Percentiles rank a stretch among this genome's conserved stretches.
Evolutionary conservation across 495 filamentous ascomycete genomes (phyloP).

Genomic region (Stereocaulon alpinum): DNA sequence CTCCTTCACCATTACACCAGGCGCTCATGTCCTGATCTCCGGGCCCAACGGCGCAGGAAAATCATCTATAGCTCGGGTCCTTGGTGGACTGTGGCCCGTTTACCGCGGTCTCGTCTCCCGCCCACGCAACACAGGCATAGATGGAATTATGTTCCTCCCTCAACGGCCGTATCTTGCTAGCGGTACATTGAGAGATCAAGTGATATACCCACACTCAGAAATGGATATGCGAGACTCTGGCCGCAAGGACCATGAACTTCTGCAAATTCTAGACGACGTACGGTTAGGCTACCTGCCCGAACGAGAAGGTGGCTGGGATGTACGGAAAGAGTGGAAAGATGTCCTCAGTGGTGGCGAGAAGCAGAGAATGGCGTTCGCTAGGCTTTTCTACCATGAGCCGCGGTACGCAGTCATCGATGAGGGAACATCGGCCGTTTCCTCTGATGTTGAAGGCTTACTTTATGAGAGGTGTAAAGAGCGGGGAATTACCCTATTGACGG

Average conservation of each 20-base stretch:
- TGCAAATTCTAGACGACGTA: slow-evolving; percentile 68
- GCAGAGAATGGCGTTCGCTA: slow-evolving; percentile 82
- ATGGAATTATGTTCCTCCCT: slow-evolving; percentile 96
- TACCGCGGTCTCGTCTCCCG: slow-evolving; percentile 86
- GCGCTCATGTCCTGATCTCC: slow-evolving; percentile 89
- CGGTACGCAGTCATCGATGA: slow-evolving; percentile 91
- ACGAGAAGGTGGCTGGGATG: slow-evolving; percentile 94
- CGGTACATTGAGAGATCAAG: slow-evolving; percentile 93
- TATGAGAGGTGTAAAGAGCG: slow-evolving; percentile 87
- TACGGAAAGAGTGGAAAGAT: slow-evolving; percentile 96
- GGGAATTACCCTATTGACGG: slow-evolving; percentile 89
- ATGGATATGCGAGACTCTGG: slow-evolving; percentile 82
- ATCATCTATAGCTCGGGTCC: slow-evolving; percentile 74
- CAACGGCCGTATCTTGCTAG: slow-evolving; percentile 89
- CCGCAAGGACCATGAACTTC: slow-evolving; percentile 62
- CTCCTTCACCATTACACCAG: slow-evolving; percentile 74
- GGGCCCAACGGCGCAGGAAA: slow-evolving; percentile 95
- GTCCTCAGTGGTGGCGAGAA: slow-evolving; percentile 97
- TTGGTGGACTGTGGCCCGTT: slow-evolving; percentile 91
- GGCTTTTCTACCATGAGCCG: slow-evolving; percentile 89
- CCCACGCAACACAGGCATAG: slow-evolving; percentile 66
- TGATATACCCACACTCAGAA: slow-evolving; percentile 94
- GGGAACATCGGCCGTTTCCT: slow-evolving; percentile 84
- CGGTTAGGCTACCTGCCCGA: slow-evolving; percentile 79
- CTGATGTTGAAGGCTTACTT: slow-evolving; percentile 86